Evolutionary conservation across 192 early-diverging fungal genomes (phyloP).

Genomic region (Coemansia sp.): DNA sequence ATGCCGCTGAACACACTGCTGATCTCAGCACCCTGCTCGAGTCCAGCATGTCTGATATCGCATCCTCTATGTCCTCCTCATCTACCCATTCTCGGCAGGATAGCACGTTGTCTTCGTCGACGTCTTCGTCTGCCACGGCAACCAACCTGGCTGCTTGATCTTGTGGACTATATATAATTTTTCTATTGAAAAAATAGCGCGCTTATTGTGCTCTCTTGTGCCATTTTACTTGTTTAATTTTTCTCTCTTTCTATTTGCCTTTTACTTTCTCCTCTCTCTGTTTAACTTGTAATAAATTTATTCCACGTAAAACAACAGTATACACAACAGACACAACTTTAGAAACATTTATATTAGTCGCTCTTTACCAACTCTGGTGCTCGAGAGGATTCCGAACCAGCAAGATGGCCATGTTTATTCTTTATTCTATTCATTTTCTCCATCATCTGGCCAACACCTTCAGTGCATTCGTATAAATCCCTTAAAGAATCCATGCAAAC

Average conservation of each 20-base stretch:
- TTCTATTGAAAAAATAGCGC: too few relatives aligned
- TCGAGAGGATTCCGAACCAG: too few relatives aligned
- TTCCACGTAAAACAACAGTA: not conserved
- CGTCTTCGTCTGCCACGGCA: constrained; percentile 1
- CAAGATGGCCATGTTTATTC: too few relatives aligned
- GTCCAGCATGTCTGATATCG: constrained; percentile 8
- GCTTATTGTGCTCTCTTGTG: too few relatives aligned
- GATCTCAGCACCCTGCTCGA: constrained; percentile 38
- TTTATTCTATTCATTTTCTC: constrained; percentile 45
- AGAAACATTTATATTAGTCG: too few relatives aligned
- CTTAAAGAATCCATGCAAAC: constrained; percentile 38
- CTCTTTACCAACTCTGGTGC: constrained; percentile 3
- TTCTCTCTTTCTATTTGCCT: not conserved
- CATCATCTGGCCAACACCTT: constrained; percentile 45
- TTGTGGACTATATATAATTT: too few relatives aligned
- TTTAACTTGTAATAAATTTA: not conserved
- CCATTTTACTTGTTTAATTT: not conserved
- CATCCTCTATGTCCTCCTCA: not conserved
- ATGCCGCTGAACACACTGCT: constrained; percentile 21
- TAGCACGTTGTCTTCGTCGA: not conserved
- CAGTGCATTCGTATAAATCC: constrained; percentile 51
- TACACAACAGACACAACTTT: too few relatives aligned
- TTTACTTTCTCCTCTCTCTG: not conserved
- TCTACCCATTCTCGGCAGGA: too few relatives aligned
- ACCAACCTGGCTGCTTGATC: too few relatives aligned